Conservation (phyloP, 2,329 filamentous ascomycete species). For the Colletotrichum liaoningense region DNA sequence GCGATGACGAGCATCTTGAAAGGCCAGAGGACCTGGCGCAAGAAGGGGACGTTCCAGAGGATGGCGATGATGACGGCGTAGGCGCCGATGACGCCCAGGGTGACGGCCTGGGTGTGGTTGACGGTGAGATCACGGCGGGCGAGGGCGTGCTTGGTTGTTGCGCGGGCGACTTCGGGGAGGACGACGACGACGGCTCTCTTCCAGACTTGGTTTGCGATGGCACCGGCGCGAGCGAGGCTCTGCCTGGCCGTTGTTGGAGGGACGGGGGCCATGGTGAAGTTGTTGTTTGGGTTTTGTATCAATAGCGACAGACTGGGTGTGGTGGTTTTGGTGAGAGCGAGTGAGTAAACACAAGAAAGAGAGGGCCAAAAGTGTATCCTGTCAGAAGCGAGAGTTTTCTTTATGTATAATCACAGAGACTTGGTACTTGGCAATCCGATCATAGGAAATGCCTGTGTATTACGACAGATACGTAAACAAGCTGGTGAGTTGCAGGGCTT, state of each 20-base stretch:
- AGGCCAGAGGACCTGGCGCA: conserved; percentile 81
- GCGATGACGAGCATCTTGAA: conserved; percentile 91
- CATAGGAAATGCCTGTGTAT: background rate
- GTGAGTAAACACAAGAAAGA: conserved; percentile 2
- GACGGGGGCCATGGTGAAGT: conserved; percentile 24
- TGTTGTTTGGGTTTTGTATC: background rate
- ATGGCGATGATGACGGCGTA: conserved; percentile 79
- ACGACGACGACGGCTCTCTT: conserved; percentile 20
- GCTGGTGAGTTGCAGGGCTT: conserved; percentile 13
- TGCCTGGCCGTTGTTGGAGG: conserved; percentile 26
- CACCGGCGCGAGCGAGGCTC: conserved; percentile 22
- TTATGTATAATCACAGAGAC: background rate
- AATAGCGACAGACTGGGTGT: conserved; percentile 16
- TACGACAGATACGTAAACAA: conserved; percentile 25
- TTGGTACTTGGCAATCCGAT: conserved; percentile 28
- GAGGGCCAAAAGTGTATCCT: background rate
- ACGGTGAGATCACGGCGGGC: conserved; percentile 66
- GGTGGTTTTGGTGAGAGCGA: background rate
- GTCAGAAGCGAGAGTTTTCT: background rate
- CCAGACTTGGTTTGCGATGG: conserved; percentile 9
- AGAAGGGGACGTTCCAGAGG: conserved; percentile 82
- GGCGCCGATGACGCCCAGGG: conserved; percentile 76
- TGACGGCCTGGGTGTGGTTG: conserved; percentile 77
- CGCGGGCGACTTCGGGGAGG: conserved; percentile 21
- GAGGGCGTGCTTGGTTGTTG: conserved; percentile 43